Conservation (phyloP, 2,329 filamentous ascomycete species). For the Onygena corvina region DNA sequence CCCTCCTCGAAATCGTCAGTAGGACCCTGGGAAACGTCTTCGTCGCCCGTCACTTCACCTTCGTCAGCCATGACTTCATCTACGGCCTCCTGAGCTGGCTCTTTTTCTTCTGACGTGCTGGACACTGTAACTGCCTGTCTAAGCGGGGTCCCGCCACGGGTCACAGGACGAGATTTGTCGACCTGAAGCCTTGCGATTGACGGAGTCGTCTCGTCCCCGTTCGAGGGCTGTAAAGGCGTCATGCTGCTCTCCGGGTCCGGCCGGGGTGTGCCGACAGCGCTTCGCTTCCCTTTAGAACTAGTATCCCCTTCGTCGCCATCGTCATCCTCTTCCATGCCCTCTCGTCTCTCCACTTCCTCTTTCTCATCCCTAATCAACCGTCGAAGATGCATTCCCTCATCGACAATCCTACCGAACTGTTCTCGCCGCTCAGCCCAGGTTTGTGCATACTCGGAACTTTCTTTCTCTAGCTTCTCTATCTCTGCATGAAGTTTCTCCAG, state of each 20-base stretch:
- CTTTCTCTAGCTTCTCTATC: constrained; percentile 72
- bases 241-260: constrained; percentile 35
- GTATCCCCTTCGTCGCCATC: constrained; percentile 45
- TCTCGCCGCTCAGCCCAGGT: constrained; percentile 77
- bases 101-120: constrained; percentile 26
- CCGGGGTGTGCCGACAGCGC: constrained; percentile 39
- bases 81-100: constrained; percentile 34
- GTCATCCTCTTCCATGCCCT: constrained; percentile 59
- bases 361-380: constrained; percentile 87
- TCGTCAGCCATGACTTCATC: constrained; percentile 51
- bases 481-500: constrained; percentile 75
- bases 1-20: constrained; percentile 37
- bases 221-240: constrained; percentile 26
- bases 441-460: constrained; percentile 66
- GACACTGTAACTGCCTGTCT: constrained; percentile 23
- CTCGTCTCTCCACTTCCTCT: constrained; percentile 78
- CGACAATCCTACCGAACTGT: constrained; percentile 79
- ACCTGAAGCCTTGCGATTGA: constrained; percentile 18
- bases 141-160: constrained; percentile 28
- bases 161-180: constrained; percentile 23
- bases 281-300: constrained; percentile 38
- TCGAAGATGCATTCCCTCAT: constrained; percentile 77
- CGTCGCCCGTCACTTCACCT: constrained; percentile 29
- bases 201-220: constrained; percentile 10
- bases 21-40: constrained; percentile 26